Evolutionary conservation across 2,329 filamentous ascomycete species (phyloP).

Genomic region (Endocalyx cinctus): DNA sequence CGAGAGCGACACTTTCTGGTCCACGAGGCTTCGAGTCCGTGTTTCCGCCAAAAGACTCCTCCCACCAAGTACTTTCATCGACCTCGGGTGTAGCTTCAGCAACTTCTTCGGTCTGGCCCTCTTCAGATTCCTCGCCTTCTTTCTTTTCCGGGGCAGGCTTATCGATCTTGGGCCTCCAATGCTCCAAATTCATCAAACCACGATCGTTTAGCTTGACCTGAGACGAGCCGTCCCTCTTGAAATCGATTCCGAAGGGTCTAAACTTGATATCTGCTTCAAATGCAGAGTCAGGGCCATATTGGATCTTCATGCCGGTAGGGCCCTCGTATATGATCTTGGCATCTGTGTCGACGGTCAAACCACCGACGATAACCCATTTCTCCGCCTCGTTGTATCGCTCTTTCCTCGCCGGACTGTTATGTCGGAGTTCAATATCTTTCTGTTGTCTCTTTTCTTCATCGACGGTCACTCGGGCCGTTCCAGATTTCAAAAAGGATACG

Average conservation of each 20-base stretch:
- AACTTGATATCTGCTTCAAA: conserved; percentile 83
- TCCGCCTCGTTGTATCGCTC: conserved; percentile 92
- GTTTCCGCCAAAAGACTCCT: conserved; percentile 91
- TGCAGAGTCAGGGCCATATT: conserved; percentile 70
- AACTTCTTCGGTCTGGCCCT: conserved; percentile 37
- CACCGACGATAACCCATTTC: conserved; percentile 81
- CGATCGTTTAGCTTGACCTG: conserved; percentile 87
- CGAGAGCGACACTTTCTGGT: conserved; percentile 84
- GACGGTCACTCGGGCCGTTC: conserved; percentile 78
- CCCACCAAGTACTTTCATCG: conserved; percentile 95
- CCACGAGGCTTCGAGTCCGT: conserved; percentile 94
- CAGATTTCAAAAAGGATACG: conserved; percentile 84
- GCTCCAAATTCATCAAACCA: conserved; percentile 89
- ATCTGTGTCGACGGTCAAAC: conserved; percentile 65
- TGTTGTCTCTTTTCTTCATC: conserved; percentile 90
- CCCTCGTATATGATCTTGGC: conserved; percentile 65
- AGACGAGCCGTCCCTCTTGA: conserved; percentile 74
- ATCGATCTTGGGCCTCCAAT: conserved; percentile 88
- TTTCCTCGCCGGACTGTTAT: conserved; percentile 79
- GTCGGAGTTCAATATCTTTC: conserved; percentile 81
- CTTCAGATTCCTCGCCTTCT: conserved; percentile 47
- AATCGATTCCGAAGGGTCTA: conserved; percentile 78
- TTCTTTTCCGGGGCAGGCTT: conserved; percentile 45
- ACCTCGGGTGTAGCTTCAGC: conserved; percentile 42
- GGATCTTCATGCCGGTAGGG: conserved; percentile 65